These are phyloP conservation scores for Ambrosia artemisiifolia DNA, from an alignment of 129 eudicot species.

Conservation along the genomic window DNA sequence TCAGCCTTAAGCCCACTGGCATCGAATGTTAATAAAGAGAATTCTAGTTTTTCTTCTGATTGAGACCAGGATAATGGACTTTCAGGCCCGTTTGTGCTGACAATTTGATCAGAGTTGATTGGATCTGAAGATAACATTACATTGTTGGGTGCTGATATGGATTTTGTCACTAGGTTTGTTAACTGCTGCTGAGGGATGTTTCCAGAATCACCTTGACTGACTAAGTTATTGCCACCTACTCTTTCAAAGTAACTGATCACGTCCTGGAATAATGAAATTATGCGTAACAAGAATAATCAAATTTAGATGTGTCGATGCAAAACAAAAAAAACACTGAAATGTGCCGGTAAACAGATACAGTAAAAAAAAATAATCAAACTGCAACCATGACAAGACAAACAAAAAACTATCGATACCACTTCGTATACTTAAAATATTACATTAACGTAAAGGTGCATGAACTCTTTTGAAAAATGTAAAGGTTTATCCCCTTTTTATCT, in stretches of 20 bases:
- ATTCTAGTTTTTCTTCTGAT: too few species aligned
- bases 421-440: background rate
- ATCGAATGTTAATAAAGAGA: too few species aligned
- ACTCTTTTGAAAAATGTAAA: background rate
- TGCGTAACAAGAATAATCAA: background rate
- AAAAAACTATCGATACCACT: background rate
- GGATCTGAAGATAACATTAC: slow-evolving; percentile 40
- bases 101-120: slow-evolving; percentile 36
- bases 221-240: slow-evolving; percentile 49
- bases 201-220: slow-evolving; percentile 63
- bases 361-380: background rate
- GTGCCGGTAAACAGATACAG: background rate
- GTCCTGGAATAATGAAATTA: slow-evolving; percentile 42
- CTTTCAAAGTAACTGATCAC: slow-evolving; percentile 75
- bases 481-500: background rate
- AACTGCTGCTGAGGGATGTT: slow-evolving; percentile 48
- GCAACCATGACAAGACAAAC: background rate
- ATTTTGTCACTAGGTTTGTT: slow-evolving; percentile 42
- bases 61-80: slow-evolving; percentile 66
- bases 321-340: background rate
- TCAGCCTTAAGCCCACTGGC: too few species aligned
- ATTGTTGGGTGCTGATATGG: slow-evolving; percentile 50
- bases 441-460: background rate
- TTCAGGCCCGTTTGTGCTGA: slow-evolving; percentile 48
- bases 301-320: background rate